Conservation (phyloP, 106 monocot species). For the Apostasia shenzhenica region DNA sequence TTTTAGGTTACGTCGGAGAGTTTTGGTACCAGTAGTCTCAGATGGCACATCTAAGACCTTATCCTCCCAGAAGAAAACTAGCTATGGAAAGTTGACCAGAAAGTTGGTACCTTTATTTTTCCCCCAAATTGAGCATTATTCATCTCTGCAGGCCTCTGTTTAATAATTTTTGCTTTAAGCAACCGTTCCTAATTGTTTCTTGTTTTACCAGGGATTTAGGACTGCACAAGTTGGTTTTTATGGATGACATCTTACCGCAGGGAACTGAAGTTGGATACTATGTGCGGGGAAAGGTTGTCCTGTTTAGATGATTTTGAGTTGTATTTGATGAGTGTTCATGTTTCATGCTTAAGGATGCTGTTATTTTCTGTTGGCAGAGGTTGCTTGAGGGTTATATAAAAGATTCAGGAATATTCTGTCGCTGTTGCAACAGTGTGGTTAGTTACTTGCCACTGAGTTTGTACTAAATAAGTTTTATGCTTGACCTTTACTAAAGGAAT, state of each 20-base stretch:
- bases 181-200: constrained; percentile 1
- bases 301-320: not conserved
- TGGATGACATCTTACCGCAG: constrained; percentile 79
- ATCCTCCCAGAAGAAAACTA: constrained; percentile 51
- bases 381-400: constrained; percentile 91
- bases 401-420: constrained; percentile 82
- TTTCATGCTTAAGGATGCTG: not conserved
- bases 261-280: constrained; percentile 96
- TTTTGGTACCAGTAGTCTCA: constrained; percentile 17
- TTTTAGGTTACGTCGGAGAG: constrained; percentile 29
- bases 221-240: constrained; percentile 90
- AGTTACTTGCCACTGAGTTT: not conserved
- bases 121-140: not conserved
- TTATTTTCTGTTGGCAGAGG: constrained; percentile 34
- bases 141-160: not conserved
- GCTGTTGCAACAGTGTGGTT: constrained; percentile 84
- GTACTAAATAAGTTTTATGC: not conserved
- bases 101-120: constrained; percentile 44
- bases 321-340: not conserved
- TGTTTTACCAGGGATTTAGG: constrained; percentile 63
- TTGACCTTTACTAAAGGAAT: not conserved
- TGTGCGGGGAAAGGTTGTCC: constrained; percentile 78
- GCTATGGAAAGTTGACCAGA: constrained; percentile 61
- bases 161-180: not conserved
- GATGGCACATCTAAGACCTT: constrained; percentile 25